These are phyloP conservation scores for Setomelanomma holmii DNA, from an alignment of 2,329 filamentous ascomycete species.

Conservation along the genomic window DNA sequence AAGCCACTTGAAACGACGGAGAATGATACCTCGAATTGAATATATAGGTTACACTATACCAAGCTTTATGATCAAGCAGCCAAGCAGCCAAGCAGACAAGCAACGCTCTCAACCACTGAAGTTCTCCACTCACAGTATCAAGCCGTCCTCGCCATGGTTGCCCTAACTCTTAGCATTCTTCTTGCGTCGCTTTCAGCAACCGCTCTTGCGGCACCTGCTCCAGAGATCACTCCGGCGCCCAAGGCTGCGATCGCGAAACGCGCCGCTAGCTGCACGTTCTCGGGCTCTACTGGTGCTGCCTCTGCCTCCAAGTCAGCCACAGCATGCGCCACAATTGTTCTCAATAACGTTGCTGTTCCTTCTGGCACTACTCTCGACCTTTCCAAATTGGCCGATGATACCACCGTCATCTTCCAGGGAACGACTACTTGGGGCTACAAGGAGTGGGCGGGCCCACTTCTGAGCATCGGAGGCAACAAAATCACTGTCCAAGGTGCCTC, in stretches of 20 bases:
- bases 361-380: slow-evolving; percentile 66
- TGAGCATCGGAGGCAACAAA: slow-evolving; percentile 64
- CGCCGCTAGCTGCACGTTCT: slow-evolving; percentile 61
- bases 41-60: neutral
- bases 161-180: slow-evolving; percentile 20
- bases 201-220: slow-evolving; percentile 31
- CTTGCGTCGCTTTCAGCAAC: slow-evolving; percentile 27
- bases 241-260: slow-evolving; percentile 23
- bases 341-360: slow-evolving; percentile 63
- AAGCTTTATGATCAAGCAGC: slow-evolving; percentile 22
- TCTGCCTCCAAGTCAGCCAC: slow-evolving; percentile 56
- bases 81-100: slow-evolving; percentile 9
- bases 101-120: neutral
- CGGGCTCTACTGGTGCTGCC: slow-evolving; percentile 50
- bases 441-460: slow-evolving; percentile 69
- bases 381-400: slow-evolving; percentile 58
- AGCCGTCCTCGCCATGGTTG: slow-evolving; percentile 20
- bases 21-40: no score
- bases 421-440: slow-evolving; percentile 70
- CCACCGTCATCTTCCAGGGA: slow-evolving; percentile 67
- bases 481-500: slow-evolving; percentile 66
- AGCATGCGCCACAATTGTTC: slow-evolving; percentile 61
- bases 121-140: slow-evolving; percentile 1
- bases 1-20: no score
- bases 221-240: slow-evolving; percentile 23